Base-by-base conservation (phyloP, 306 rosid species). In the Macrotyloma uniflorum region DNA sequence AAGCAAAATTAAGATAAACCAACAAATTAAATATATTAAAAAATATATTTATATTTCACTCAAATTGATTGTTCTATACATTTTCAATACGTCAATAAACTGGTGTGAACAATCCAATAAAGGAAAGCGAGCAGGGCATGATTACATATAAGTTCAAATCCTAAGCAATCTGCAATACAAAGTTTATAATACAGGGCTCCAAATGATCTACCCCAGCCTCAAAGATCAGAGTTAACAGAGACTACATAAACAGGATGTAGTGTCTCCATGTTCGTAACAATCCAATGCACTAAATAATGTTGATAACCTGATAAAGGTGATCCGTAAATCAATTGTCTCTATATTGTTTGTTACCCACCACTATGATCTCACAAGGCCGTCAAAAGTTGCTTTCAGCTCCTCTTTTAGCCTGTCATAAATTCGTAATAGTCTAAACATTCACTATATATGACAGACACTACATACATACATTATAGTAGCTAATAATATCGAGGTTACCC, bases 301-400 rank as follows among this genome's bases (percentile, higher is more conserved):
- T 22, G 53, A 57, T 55, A 14, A 57, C 36, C 28, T 24, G 6
- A 57, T 57, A 57, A 40, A 69, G 83, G 67, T 59, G 79, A 86
- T 67, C 58, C 42, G 80, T 65, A 24, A 69, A 69, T 79, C 86
- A 72, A 76, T 78, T 64, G n/a, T 63, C 36, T 18, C 68, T 61
- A 5, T 0, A 53, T 15, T n/a, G 70, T 28, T 61, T 18, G 13
- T 58, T 45, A 45, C 19, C 45, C 53, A 78, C 77, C 72, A 64
- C 58, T 26, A 65, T 73, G 65, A 23, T 24, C 72, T 35, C 10
- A 40, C 32, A 54, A 47, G 57, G 54, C 30, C 64, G 74, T 42
- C 81, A 70, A 58, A 85, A 72, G 84, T 79, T 61, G 35, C 70
- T 70, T 59, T 38, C 68, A 59, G 53, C 79, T 26, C 24, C 79